Conservation (phyloP, 2,329 filamentous ascomycete species). For the Apiospora malaysiana region DNA sequence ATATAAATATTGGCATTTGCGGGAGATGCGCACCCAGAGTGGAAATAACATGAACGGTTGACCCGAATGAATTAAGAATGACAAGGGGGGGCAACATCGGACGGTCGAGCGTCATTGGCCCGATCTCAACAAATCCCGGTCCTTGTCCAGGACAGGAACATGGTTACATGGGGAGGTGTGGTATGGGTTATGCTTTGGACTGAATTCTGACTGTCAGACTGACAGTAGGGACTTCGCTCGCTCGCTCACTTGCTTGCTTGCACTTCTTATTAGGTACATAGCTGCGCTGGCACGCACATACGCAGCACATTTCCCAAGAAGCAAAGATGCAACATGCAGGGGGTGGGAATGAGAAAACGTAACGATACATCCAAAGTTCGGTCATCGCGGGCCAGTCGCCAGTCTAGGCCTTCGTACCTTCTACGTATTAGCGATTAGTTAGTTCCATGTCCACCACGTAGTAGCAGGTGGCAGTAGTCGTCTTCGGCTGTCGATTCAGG, state of each 20-base stretch:
- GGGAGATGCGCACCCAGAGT: background rate
- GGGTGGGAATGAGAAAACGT: slow-evolving; percentile 11
- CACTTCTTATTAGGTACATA: background rate
- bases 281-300: background rate
- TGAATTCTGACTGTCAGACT: background rate
- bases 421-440: background rate
- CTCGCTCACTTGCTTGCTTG: no score
- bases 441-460: background rate
- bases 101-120: slow-evolving; percentile 2
- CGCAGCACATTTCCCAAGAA: background rate
- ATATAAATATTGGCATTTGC: slow-evolving; percentile 3
- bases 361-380: slow-evolving; percentile 4
- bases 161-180: background rate
- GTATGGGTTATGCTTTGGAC: background rate
- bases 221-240: background rate
- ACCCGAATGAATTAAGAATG: slow-evolving; percentile 11
- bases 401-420: slow-evolving; percentile 11
- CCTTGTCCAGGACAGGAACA: slow-evolving; percentile 11
- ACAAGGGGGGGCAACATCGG: background rate
- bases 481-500: background rate
- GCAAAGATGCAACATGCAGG: slow-evolving; percentile 1
- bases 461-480: background rate
- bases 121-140: slow-evolving; percentile 1
- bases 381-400: slow-evolving; percentile 2
- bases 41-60: background rate